Evolutionary conservation across 2,329 filamentous ascomycete genomes (phyloP).

Genomic region (Zopfia rhizophila): DNA sequence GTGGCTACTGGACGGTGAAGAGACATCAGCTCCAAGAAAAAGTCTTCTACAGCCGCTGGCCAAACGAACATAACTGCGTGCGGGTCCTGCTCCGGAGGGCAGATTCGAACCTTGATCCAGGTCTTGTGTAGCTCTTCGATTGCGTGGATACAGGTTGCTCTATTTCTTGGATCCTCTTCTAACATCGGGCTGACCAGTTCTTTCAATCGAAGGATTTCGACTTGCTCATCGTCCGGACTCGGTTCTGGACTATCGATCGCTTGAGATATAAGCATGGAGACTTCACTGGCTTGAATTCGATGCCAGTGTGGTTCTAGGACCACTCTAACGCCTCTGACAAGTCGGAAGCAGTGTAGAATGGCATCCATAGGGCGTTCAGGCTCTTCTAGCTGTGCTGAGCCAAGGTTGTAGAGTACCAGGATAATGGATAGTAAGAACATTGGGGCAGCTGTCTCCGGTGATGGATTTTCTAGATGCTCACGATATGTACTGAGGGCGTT

Average conservation of each 20-base stretch:
- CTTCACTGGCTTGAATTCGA: constrained; percentile 1
- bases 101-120: constrained; percentile 29
- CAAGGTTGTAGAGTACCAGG: constrained; percentile 15
- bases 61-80: constrained; percentile 41
- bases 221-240: no score
- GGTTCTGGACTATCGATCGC: no score
- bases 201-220: constrained; percentile 35
- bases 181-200: constrained; percentile 36
- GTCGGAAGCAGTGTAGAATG: constrained; percentile 13
- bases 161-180: constrained; percentile 25
- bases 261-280: no score
- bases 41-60: constrained; percentile 32
- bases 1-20: constrained; percentile 40
- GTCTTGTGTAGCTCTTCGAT: constrained; percentile 36
- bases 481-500: constrained; percentile 4
- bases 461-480: constrained; percentile 5
- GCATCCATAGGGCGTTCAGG: constrained; percentile 13
- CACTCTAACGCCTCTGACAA: constrained; percentile 11
- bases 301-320: constrained; percentile 11
- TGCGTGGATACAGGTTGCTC: constrained; percentile 32
- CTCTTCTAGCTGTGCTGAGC: constrained; percentile 8
- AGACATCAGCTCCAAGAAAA: constrained; percentile 37
- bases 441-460: constrained; percentile 8
- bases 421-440: constrained; percentile 12
- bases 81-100: constrained; percentile 29